Evolutionary conservation across 2,329 filamentous ascomycete species (phyloP), one percentile per base, ranked within the genome.

Genomic region (Cadophora malorum): DNA sequence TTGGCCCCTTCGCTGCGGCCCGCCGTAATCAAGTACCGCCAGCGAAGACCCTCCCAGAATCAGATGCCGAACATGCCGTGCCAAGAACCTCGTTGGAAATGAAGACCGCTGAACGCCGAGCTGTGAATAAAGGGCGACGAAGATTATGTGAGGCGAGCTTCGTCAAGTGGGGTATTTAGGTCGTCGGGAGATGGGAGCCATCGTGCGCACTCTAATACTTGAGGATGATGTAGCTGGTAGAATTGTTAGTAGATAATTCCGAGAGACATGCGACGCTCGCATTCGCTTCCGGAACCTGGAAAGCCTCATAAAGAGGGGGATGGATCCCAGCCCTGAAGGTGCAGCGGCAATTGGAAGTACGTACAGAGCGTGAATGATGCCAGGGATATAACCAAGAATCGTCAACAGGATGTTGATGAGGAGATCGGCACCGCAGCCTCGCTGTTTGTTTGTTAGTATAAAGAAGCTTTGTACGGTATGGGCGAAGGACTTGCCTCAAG

Each of bases 331-430:
- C 19, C 12, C 23, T 35, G 50, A 16, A 33, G 52, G 25, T 49
- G 28, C 14, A 50, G 52, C 10, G 47, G 59, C 50, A 49, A 28
- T 6, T 33, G 33, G 50, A 52, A 55, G 35, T 56, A 87, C 88
- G 72, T 88, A 97, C 84, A 97, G 83, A 70, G 94, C 94, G 85
- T 97, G 94, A 80, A 97, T 93, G 83, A 97, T 94, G 81, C 93
- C 92, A 72, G 91, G 91, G 77, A 94, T 86, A 81, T 82, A 81
- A 78, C 79, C 89, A 75, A 93, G 84, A 75, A 93, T 88, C 75
- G 93, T 96, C 82, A 96, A 84, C 78, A 94, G 86, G 81, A 97
- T 92, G 90, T 96, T 97, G 88, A 97, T 96, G 81, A 95, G 85
- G 78, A 97, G 85, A 79, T 97, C 92, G 74, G 90, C 88, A 79